phyloP scores from a whole-genome alignment of 1,284 basidiomycete genomes.

The Sporisorium graminicola region DNA sequence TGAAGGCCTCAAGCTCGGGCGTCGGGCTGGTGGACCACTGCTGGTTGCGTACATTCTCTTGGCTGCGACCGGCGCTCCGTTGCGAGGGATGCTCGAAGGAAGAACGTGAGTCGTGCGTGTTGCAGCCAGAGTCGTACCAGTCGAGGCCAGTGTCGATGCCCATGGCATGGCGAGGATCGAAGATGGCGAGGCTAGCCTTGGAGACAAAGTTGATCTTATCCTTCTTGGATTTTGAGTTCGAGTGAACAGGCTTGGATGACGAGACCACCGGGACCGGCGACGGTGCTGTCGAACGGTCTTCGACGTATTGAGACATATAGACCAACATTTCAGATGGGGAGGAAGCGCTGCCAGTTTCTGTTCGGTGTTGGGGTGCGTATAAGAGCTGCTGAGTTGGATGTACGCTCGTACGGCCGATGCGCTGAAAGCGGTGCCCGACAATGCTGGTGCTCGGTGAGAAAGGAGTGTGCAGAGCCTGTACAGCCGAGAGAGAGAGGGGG shows the following conservation, averaged over 20 bases:
- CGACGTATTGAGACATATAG: conserved; percentile 47
- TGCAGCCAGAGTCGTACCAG: conserved; percentile 32
- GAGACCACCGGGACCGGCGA: conserved; percentile 3
- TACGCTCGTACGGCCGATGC: neutral
- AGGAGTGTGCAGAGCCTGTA: neutral
- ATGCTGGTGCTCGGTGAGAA: neutral
- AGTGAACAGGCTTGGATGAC: conserved; percentile 12
- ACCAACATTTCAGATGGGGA: conserved; percentile 20
- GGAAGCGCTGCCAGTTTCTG: neutral
- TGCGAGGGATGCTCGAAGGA: conserved; percentile 30
- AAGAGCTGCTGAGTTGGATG: neutral
- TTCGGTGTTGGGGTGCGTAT: neutral
- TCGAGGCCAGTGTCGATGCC: conserved; percentile 56
- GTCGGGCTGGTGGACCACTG: conserved; percentile 53
- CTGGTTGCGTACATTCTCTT: conserved; percentile 7
- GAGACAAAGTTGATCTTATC: conserved; percentile 64
- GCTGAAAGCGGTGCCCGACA: neutral
- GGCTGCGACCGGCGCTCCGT: conserved; percentile 10
- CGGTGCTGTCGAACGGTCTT: conserved; percentile 25
- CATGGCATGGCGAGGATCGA: conserved; percentile 65
- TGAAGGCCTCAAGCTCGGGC: conserved; percentile 61
- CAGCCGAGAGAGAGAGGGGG: neutral
- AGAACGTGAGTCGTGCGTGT: conserved; percentile 15
- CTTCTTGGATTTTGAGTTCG: conserved; percentile 41
- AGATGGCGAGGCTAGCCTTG: conserved; percentile 62